Evolutionary conservation across 768 basidiomycete genomes (phyloP).

Genomic region (Russula vinacea): DNA sequence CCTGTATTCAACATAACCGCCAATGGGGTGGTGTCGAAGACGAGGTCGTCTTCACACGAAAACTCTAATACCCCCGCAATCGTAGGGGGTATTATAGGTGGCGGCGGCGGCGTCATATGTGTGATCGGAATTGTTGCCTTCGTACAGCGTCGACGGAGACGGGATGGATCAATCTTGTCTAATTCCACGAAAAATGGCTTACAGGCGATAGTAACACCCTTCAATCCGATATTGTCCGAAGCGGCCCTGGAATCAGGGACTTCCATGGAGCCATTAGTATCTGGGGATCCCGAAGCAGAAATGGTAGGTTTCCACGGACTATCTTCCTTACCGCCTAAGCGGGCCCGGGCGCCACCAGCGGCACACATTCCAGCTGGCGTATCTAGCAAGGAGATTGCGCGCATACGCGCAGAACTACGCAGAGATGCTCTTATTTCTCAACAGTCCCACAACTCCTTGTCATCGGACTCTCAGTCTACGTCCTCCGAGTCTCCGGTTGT

Average conservation of each 20-base stretch:
- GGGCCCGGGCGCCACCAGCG: no score
- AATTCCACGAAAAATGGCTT: neutral
- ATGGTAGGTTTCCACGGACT: neutral
- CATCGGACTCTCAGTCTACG: neutral
- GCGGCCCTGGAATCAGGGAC: neutral
- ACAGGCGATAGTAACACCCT: slow-evolving; percentile 7
- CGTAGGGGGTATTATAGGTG: slow-evolving; percentile 27
- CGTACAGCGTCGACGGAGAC: slow-evolving; percentile 18
- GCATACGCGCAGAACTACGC: slow-evolving; percentile 2
- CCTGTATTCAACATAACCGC: slow-evolving; percentile 6
- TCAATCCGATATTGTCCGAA: neutral
- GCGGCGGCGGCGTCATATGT: slow-evolving; percentile 6
- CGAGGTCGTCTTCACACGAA: no score
- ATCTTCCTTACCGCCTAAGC: neutral
- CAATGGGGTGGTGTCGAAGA: neutral
- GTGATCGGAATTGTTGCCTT: slow-evolving; percentile 7
- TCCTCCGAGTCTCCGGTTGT: neutral
- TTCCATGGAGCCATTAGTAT: neutral
- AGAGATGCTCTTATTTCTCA: neutral
- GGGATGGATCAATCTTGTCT: neutral
- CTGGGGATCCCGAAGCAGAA: neutral
- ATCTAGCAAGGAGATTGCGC: slow-evolving; percentile 21
- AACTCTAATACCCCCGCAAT: slow-evolving; percentile 20
- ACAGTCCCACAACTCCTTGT: neutral
- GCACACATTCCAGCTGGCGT: slow-evolving; percentile 7